Conservation (phyloP, 495 filamentous ascomycete genomes). For the Aspergillus taichungensis region DNA sequence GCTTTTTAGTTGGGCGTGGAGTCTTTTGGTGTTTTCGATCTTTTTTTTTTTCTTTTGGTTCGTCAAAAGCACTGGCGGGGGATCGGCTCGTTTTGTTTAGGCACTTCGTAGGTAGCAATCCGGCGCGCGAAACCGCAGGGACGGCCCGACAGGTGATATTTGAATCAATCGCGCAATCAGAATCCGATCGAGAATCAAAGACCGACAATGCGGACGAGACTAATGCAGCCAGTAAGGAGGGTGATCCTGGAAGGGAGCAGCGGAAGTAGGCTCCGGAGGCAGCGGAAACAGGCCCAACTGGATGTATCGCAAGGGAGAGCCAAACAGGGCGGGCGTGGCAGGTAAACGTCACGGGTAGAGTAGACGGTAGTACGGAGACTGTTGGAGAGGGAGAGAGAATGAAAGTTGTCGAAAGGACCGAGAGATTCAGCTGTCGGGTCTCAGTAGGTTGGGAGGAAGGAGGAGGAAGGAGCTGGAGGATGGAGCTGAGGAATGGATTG, state of each 20-base stretch:
- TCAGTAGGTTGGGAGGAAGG: constrained; percentile 2
- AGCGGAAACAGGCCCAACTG: constrained; percentile 2
- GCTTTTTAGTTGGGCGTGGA: constrained; percentile 2
- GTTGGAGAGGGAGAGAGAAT: constrained; percentile 8
- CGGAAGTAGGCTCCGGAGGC: constrained; percentile 28
- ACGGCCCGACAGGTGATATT: constrained; percentile 4
- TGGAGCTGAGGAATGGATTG: too few species aligned
- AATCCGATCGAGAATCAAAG: constrained; percentile 19
- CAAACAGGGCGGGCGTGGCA: constrained; percentile 3
- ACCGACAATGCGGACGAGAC: constrained; percentile 22
- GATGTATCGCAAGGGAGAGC: constrained; percentile 33
- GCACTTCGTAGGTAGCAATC: constrained; percentile 5
- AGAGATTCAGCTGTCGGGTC: neutral
- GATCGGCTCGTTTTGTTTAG: neutral
- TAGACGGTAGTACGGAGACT: constrained; percentile 6
- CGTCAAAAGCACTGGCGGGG: too few species aligned
- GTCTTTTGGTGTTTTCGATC: constrained; percentile 4
- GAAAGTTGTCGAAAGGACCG: constrained; percentile 5
- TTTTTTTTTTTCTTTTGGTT: constrained; percentile 21
- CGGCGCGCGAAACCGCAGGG: constrained; percentile 3
- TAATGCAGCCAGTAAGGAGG: constrained; percentile 30
- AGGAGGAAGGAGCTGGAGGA: constrained; percentile 9
- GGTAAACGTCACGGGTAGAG: constrained; percentile 14
- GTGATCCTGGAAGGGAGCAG: constrained; percentile 32
- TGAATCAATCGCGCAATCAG: constrained; percentile 25